phyloP scores from a whole-genome alignment of 345 rosid genomes.

The Euphorbia tirucalli region DNA sequence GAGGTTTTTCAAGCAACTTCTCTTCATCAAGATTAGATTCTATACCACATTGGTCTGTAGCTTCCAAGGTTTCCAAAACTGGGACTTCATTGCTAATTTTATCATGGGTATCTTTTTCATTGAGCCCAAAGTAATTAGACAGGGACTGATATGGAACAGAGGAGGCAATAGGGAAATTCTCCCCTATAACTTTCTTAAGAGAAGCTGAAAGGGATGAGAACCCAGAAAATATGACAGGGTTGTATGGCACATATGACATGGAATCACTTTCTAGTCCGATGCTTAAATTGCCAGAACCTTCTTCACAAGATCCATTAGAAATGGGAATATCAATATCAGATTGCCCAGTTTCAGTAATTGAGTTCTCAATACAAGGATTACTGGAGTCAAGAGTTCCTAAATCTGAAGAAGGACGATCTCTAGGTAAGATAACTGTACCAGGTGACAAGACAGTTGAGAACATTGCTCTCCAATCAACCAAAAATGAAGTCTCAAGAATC shows the following conservation, averaged over 20 bases:
- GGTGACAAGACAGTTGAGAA: constrained; percentile 54
- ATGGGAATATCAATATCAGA: constrained; percentile 42
- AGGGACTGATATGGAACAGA: constrained; percentile 43
- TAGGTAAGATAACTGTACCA: constrained; percentile 26
- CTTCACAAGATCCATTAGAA: constrained; percentile 40
- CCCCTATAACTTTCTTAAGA: constrained; percentile 59
- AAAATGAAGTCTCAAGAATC: constrained; percentile 89
- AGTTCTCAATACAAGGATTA: constrained; percentile 28
- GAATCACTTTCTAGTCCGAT: constrained; percentile 35
- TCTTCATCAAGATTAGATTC: constrained; percentile 38
- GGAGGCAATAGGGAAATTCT: constrained; percentile 41
- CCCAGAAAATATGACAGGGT: constrained; percentile 72
- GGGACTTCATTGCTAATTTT: constrained; percentile 40
- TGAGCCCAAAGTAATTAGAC: constrained; percentile 58
- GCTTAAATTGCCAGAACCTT: constrained; percentile 21
- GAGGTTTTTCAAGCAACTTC: constrained; percentile 30
- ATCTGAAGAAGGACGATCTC: constrained; percentile 24
- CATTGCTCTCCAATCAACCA: constrained; percentile 79
- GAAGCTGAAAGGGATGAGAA: constrained; percentile 79
- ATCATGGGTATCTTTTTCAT: constrained; percentile 30
- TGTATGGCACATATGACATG: constrained; percentile 58
- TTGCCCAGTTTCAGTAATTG: constrained; percentile 28
- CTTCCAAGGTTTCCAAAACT: constrained; percentile 36
- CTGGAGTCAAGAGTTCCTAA: constrained; percentile 26
- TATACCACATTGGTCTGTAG: constrained; percentile 24